Evolutionary conservation across 805 yeast genomes (phyloP).

Genomic region (Candida easanensis): DNA sequence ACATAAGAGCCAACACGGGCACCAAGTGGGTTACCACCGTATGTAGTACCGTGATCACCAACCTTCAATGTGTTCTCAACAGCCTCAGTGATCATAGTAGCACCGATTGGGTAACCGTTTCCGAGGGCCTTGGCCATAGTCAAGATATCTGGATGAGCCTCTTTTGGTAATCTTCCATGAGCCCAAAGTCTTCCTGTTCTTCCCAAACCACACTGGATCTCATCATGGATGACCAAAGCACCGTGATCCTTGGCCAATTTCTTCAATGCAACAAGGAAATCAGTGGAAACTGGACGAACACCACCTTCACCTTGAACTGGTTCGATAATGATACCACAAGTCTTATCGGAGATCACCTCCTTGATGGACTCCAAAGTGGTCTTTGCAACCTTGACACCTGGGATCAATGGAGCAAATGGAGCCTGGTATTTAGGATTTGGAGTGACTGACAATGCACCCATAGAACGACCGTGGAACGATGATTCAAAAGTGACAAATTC

Average conservation of each 20-base stretch:
- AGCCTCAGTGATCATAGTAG: constrained; percentile 79
- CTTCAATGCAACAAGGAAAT: constrained; percentile 65
- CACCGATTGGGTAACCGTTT: constrained; percentile 95
- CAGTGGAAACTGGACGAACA: constrained; percentile 61
- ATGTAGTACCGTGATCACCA: constrained; percentile 98
- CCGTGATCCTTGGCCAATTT: constrained; percentile 64
- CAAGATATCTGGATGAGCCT: constrained; percentile 90
- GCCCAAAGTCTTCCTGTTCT: constrained; percentile 95
- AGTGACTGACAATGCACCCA: constrained; percentile 92
- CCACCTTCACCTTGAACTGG: constrained; percentile 99
- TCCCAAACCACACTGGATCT: constrained; percentile 95
- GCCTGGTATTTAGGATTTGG: constrained; percentile 89
- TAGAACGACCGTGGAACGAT: constrained; percentile 92
- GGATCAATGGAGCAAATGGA: constrained; percentile 90
- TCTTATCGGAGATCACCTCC: constrained; percentile 36
- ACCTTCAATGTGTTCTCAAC: constrained; percentile 71
- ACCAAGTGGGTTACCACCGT: constrained; percentile 95
- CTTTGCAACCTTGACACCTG: constrained; percentile 73
- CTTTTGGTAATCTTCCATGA: constrained; percentile 67
- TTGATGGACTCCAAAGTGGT: constrained; percentile 61
- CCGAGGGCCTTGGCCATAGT: constrained; percentile 97
- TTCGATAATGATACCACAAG: constrained; percentile 90
- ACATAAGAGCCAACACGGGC: constrained; percentile 79
- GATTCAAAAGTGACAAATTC: constrained; percentile 86
- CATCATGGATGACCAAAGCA: constrained; percentile 85